Evolutionary conservation across 2,329 filamentous ascomycete species (phyloP), one percentile per base, ranked within the genome.

Genomic region (Ophiostoma quercus): DNA sequence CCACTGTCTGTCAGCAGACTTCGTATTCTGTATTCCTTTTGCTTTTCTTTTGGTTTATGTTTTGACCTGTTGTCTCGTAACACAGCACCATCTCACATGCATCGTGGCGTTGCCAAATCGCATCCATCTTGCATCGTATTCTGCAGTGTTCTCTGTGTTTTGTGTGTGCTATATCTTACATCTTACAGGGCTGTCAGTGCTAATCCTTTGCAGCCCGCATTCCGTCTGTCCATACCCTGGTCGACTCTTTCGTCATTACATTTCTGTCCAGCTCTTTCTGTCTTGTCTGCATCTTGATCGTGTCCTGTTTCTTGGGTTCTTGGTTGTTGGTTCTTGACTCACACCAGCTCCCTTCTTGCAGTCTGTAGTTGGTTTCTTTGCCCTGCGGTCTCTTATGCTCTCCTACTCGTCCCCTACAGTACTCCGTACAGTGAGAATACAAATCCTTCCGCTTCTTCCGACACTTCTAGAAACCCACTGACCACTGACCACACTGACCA

Each of bases 241-340:
- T 47, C 43, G 16, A 7, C 51, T 57, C 2, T 12, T 57, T 25
- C 51, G 51, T 57, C 51, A 57, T 57, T 25, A 9, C n/a, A 57
- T 57, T 57, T 11, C 51, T 29, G 51, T 29, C 51, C 25, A 29
- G 25, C 25, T 29, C 25, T 29, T 29, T 29, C 25, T 57, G 51
- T 57, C 4, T 57, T 34, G 34, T 34, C 4, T 34, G 25, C 25
- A 34, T 34, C 34, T 34, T 34, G 34, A 34, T 34, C 34, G 4
- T 34, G 34, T 34, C 8, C 8, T 34, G 34, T 34, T 57, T 57
- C 51, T 57, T 57, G 51, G 22, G 25, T 57, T 57, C 51, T 57
- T 25, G 51, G 8, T 57, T 57, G n/a, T 57, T 57, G 51, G 51
- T 57, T 57, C 51, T 57, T 25, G 51, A 57, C 51, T 57, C 51